Evolutionary conservation across 2,329 filamentous ascomycete species (phyloP).

Genomic region (Stemphylium vesicarium): DNA sequence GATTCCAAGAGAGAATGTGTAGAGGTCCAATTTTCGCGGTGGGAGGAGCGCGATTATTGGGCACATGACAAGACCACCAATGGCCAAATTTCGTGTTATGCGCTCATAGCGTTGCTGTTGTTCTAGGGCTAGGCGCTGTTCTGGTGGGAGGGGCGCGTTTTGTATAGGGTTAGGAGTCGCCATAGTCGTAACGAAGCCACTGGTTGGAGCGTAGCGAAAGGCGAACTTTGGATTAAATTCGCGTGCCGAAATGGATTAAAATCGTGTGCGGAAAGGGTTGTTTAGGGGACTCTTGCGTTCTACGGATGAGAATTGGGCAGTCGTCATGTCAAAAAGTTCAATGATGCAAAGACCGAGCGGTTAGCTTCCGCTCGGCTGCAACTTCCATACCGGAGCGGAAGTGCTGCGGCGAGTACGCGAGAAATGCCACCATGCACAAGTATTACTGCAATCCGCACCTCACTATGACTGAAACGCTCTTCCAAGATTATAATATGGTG

Average conservation of each 20-base stretch:
- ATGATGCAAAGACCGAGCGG: conserved; percentile 36
- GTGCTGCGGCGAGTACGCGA: conserved; percentile 9
- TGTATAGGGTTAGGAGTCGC: conserved; percentile 25
- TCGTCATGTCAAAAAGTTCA: conserved; percentile 29
- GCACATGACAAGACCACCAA: conserved; percentile 59
- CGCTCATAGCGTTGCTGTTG: conserved; percentile 38
- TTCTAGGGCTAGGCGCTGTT: conserved; percentile 43
- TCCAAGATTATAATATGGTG: neutral
- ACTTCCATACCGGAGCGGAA: conserved; percentile 22
- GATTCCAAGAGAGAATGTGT: conserved; percentile 61
- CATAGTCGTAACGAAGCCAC: conserved; percentile 19
- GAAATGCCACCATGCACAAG: neutral
- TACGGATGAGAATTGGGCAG: neutral
- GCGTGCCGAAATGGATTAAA: neutral
- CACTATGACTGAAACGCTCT: neutral
- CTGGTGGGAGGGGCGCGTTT: conserved; percentile 38
- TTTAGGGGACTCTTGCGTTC: neutral
- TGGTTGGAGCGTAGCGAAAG: neutral
- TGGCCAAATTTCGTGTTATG: conserved; percentile 54
- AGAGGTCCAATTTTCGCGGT: conserved; percentile 67
- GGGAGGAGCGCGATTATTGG: conserved; percentile 63
- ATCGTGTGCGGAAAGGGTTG: neutral
- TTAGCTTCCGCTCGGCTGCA: conserved; percentile 33
- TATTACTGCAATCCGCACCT: neutral
- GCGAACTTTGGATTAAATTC: neutral